A percentile compares a stretch with the other conserved stretches of the same genome.
phyloP scores from a whole-genome alignment of 2,329 filamentous ascomycete species.

The Penicillium brasilianum region DNA sequence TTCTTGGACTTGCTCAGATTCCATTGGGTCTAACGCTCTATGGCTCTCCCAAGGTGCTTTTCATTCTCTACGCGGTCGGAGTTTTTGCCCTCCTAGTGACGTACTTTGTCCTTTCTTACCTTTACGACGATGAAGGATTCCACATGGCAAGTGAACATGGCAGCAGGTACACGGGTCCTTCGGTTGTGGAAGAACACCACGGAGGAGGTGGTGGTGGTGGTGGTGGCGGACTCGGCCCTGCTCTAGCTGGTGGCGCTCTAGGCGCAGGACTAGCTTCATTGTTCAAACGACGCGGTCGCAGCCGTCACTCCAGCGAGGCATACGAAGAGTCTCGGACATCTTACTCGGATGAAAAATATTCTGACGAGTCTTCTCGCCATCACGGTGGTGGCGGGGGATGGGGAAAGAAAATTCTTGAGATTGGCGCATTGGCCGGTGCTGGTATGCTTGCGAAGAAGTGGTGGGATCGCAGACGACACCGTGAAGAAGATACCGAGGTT shows the following conservation, averaged over 20 bases:
- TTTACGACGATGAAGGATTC: constrained; percentile 58
- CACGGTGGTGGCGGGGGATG: constrained; percentile 58
- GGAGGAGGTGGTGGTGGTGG: constrained; percentile 53
- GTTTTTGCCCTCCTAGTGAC: constrained; percentile 71
- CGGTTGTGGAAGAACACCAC: constrained; percentile 54
- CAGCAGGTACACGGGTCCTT: constrained; percentile 60
- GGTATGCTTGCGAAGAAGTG: constrained; percentile 66
- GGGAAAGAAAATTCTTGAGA: constrained; percentile 64
- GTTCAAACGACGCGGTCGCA: constrained; percentile 47
- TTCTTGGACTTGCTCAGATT: constrained; percentile 85
- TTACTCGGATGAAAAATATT: constrained; percentile 69
- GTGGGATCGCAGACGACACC: constrained; percentile 60
- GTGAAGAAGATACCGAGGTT: constrained; percentile 58
- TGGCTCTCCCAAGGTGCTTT: constrained; percentile 82
- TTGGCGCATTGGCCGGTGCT: constrained; percentile 67
- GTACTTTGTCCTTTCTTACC: constrained; percentile 82
- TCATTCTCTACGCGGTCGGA: constrained; percentile 84
- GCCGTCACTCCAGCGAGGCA: constrained; percentile 50
- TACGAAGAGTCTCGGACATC: constrained; percentile 59
- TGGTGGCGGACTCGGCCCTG: constrained; percentile 57
- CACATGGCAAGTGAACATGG: constrained; percentile 61
- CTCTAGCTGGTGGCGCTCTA: constrained; percentile 53
- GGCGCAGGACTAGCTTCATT: constrained; percentile 64
- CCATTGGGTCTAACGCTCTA: constrained; percentile 89
- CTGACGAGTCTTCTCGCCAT: constrained; percentile 53